phyloP scores from a whole-genome alignment of 176 grass and related monocot genomes.

The Chloris gayana region DNA sequence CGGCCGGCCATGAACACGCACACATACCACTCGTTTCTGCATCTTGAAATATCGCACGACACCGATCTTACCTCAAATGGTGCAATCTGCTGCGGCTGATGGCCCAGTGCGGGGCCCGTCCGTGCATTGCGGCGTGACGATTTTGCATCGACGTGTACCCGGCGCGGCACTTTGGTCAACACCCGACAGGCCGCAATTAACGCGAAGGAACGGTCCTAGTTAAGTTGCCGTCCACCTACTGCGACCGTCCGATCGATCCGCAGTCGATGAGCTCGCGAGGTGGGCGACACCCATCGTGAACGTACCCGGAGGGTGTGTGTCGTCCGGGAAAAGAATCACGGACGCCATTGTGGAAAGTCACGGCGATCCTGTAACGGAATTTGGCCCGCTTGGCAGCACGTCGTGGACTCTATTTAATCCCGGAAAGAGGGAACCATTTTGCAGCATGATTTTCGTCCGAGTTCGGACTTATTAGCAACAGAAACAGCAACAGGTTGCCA shows the following conservation, averaged over 20 bases:
- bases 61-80: background rate
- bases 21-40: background rate
- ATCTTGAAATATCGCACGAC: background rate
- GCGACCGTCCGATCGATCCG: background rate
- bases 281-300: background rate
- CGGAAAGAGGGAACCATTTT: background rate
- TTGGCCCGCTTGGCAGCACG: background rate
- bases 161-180: slow-evolving; percentile 19
- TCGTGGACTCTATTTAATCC: background rate
- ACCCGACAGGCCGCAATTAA: background rate
- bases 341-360: background rate
- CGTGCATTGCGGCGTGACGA: background rate
- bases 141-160: background rate
- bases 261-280: background rate
- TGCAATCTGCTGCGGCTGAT: background rate
- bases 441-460: background rate
- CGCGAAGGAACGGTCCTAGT: background rate
- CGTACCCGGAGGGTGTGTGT: background rate
- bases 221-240: background rate
- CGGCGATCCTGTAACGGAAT: background rate
- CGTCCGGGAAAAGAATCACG: background rate
- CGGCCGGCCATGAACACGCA: background rate
- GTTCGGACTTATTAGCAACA: background rate
- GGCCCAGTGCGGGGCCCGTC: background rate
- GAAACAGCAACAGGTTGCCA: background rate